Evolutionary conservation across 768 basidiomycete genomes (phyloP).

Genomic region (Termitomyces sp.): DNA sequence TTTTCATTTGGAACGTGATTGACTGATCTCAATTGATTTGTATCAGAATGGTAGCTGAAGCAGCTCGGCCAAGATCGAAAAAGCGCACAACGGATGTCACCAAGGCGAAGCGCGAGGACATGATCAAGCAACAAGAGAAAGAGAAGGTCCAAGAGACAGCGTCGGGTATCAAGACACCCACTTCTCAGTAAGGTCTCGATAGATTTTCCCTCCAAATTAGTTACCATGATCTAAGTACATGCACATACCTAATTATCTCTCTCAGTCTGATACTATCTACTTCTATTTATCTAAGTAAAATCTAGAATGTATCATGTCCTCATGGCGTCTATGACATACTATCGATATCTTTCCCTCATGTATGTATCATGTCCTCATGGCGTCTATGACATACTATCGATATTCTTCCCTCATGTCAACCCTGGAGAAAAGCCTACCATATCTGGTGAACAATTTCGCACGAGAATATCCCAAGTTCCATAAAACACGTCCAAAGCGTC

Average conservation of each 20-base stretch:
- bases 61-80: constrained; percentile 67
- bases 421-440: neutral
- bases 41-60: constrained; percentile 82
- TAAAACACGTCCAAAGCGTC: neutral
- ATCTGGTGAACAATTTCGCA: neutral
- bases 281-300: neutral
- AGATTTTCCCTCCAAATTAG: neutral
- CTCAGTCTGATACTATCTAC: neutral
- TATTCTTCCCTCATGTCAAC: no score
- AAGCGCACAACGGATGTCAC: constrained; percentile 30
- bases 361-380: neutral
- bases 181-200: neutral
- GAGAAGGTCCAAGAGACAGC: constrained; percentile 15
- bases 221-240: neutral
- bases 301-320: neutral
- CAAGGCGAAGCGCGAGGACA: constrained; percentile 35
- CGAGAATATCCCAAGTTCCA: no score
- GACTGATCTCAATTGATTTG: neutral
- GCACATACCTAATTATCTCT: neutral
- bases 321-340: neutral
- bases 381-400: neutral
- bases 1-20: neutral
- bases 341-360: neutral
- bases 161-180: constrained; percentile 3
- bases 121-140: constrained; percentile 23